Evolutionary conservation across 2,329 filamentous ascomycete species (phyloP).

Genomic region (Botrytis deweyae): DNA sequence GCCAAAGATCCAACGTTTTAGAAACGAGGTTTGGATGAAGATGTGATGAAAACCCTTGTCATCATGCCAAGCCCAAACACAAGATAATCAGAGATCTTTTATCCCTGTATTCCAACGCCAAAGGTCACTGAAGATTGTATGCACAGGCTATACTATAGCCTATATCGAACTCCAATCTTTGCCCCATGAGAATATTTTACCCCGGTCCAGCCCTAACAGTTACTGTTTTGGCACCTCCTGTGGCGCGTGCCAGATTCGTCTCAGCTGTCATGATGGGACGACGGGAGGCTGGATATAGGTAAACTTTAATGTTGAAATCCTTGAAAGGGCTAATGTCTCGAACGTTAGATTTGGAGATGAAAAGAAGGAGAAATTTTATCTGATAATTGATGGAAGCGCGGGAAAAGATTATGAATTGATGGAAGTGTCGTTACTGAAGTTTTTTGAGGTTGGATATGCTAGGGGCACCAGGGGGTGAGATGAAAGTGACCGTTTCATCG

Average conservation of each 20-base stretch:
- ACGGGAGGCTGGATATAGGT: not conserved
- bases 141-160: not conserved
- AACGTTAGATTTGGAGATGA: not conserved
- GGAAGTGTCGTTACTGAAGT: not conserved
- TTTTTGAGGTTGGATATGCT: not conserved
- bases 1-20: slow-evolving; percentile 3
- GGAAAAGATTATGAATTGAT: not conserved
- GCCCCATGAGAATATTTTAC: not conserved
- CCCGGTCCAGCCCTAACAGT: slow-evolving; percentile 15
- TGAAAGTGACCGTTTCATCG: not conserved
- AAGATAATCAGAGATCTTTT: not conserved
- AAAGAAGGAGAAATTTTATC: not conserved
- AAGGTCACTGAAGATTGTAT: not conserved
- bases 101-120: not conserved
- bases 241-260: slow-evolving; percentile 35
- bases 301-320: not conserved
- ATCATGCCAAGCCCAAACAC: not conserved
- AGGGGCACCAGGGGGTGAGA: not conserved
- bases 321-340: not conserved
- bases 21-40: slow-evolving; percentile 18
- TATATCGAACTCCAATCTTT: slow-evolving; percentile 2
- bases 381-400: not conserved
- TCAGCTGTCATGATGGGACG: slow-evolving; percentile 29
- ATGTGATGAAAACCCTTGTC: slow-evolving; percentile 16
- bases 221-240: slow-evolving; percentile 8